Conservation (phyloP, 805 yeast species). For the Komagataella pseudopastoris region DNA sequence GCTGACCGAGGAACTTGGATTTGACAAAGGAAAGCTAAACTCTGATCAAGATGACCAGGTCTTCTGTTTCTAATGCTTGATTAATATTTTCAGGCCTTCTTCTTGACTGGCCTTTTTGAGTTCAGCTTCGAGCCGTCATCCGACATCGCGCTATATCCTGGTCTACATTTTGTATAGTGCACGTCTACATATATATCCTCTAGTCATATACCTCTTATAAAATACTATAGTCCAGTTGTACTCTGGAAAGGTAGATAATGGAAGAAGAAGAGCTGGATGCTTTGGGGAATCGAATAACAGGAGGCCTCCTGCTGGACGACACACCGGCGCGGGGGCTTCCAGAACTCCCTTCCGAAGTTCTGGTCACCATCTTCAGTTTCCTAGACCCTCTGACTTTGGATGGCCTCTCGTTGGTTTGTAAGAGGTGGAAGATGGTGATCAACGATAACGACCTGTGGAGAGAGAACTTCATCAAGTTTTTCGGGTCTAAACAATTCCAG, state of each 20-base stretch:
- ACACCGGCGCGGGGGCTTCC: conserved; percentile 1
- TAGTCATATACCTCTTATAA: neutral
- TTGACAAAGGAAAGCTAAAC: conserved; percentile 24
- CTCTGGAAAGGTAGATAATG: neutral
- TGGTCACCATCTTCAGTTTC: conserved; percentile 28
- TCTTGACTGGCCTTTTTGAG: neutral
- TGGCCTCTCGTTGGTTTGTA: conserved; percentile 29
- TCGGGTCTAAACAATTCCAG: conserved; percentile 26
- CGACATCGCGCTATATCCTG: neutral
- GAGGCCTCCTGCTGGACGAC: neutral
- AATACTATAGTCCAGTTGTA: neutral
- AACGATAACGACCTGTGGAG: conserved; percentile 34
- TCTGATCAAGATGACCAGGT: conserved; percentile 22
- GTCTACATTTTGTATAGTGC: neutral
- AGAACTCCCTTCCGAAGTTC: conserved; percentile 32
- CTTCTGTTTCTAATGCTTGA: conserved; percentile 15
- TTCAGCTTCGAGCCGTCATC: neutral
- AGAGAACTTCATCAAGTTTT: conserved; percentile 25
- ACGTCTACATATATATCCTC: neutral
- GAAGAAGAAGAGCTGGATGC: neutral
- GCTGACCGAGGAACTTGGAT: conserved; percentile 46
- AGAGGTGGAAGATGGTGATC: conserved; percentile 29
- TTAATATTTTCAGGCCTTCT: neutral
- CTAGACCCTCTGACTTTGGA: conserved; percentile 31
- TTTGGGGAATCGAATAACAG: neutral